A percentile compares a stretch with the other conserved stretches of the same genome.
These are phyloP conservation scores for Chlorella sorokiniana DNA, from an alignment of 139 green algal genomes.

Conservation along the genomic window DNA sequence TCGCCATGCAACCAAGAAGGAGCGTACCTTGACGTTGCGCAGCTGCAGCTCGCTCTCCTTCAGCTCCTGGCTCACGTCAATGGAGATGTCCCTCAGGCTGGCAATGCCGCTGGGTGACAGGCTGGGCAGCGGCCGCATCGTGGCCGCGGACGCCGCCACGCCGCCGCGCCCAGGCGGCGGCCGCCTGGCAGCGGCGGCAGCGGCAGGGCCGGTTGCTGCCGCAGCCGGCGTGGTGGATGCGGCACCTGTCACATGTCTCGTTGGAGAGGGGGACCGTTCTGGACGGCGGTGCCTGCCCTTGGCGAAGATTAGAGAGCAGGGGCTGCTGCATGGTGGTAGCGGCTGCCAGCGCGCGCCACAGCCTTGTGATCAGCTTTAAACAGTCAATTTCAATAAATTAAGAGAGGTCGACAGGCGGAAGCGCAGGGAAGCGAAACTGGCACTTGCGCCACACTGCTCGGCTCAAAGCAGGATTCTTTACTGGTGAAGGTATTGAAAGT, in stretches of 20 bases:
- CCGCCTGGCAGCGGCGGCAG: background rate
- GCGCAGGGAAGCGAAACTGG: background rate
- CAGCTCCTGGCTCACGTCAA: conserved; percentile 6
- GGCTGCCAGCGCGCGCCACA: background rate
- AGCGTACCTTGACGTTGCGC: conserved; percentile 19
- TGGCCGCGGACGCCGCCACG: background rate
- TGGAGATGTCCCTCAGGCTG: conserved; percentile 1
- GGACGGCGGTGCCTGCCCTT: background rate
- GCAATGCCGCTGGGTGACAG: conserved; percentile 5
- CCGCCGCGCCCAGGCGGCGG: background rate
- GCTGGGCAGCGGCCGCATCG: background rate
- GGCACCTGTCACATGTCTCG: too few species aligned
- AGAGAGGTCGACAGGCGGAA: background rate
- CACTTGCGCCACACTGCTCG: background rate
- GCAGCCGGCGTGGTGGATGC: background rate
- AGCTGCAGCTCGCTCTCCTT: conserved; percentile 12
- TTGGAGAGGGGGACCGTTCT: too few species aligned
- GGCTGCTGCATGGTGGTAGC: background rate
- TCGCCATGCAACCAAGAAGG: background rate
- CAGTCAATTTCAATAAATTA: too few species aligned
- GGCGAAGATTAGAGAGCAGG: too few species aligned
- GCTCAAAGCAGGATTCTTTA: too few species aligned
- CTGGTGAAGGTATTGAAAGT: background rate
- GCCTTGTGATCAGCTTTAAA: too few species aligned
- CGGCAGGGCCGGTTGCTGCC: background rate